phyloP scores from a whole-genome alignment of 2,329 filamentous ascomycete species.

The Ascochyta viciae-villosae region DNA sequence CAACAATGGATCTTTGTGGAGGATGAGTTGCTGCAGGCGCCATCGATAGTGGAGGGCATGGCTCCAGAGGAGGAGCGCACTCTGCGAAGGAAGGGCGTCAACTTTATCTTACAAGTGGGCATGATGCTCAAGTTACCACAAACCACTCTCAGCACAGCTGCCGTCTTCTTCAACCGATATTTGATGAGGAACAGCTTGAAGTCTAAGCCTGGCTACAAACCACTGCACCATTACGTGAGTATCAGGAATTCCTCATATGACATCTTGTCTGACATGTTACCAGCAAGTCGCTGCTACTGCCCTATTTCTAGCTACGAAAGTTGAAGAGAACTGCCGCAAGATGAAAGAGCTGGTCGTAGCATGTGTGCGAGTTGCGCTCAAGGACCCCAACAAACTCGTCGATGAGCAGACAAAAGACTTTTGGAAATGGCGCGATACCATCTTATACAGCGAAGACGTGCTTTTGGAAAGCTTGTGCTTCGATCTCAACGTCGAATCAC shows the following conservation, averaged over 20 bases:
- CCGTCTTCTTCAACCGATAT: conserved; percentile 94
- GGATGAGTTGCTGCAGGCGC: conserved; percentile 81
- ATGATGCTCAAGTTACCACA: conserved; percentile 92
- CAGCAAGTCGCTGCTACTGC: conserved; percentile 86
- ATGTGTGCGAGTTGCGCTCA: conserved; percentile 92
- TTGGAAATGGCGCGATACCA: conserved; percentile 96
- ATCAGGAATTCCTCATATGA: background rate
- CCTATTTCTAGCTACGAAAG: conserved; percentile 94
- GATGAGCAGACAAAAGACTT: conserved; percentile 99
- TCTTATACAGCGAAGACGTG: conserved; percentile 88
- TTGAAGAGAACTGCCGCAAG: conserved; percentile 95
- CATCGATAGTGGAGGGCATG: conserved; percentile 85
- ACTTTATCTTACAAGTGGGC: conserved; percentile 94
- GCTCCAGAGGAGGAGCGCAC: conserved; percentile 77
- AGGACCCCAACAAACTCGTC: conserved; percentile 86
- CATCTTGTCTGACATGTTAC: conserved; percentile 12
- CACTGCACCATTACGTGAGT: conserved; percentile 80
- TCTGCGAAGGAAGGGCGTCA: conserved; percentile 87
- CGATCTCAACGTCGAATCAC: conserved; percentile 88
- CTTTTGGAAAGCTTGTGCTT: conserved; percentile 93
- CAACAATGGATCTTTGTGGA: conserved; percentile 89
- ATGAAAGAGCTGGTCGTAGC: conserved; percentile 94
- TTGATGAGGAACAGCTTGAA: conserved; percentile 90
- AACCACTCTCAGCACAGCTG: conserved; percentile 88
- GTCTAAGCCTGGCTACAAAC: conserved; percentile 68